Percentiles rank a stretch among this genome's conserved stretches.
Conservation (phyloP, 257 asterid genomes). For the Nicotiana undulata region DNA sequence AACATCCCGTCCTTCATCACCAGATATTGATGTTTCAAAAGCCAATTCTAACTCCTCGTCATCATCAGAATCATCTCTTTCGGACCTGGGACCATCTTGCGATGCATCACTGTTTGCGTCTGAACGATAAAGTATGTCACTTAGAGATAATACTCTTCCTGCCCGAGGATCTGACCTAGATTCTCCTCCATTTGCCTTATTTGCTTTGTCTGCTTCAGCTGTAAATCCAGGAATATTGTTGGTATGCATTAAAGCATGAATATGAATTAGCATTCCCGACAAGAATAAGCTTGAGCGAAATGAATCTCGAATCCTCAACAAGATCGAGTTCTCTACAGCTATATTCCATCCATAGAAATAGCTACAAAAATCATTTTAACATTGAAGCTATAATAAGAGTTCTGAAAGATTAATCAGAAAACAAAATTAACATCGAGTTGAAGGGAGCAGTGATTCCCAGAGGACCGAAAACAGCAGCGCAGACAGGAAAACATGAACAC, state of each 20-base stretch:
- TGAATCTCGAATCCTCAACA: slow-evolving; percentile 3
- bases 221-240: slow-evolving; percentile 19
- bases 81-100: slow-evolving; percentile 50
- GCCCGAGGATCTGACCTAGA: slow-evolving; percentile 44
- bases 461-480: neutral
- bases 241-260: slow-evolving; percentile 1
- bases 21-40: slow-evolving; percentile 60
- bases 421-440: neutral
- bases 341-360: neutral
- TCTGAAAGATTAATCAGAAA: neutral
- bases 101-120: slow-evolving; percentile 68
- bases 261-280: neutral
- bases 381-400: neutral
- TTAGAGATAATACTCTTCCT: slow-evolving; percentile 59
- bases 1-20: slow-evolving; percentile 49
- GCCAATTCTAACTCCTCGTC: slow-evolving; percentile 81
- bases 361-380: neutral
- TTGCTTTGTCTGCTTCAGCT: slow-evolving; percentile 72
- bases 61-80: slow-evolving; percentile 79
- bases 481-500: neutral
- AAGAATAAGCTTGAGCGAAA: neutral
- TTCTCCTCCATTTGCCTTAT: slow-evolving; percentile 43
- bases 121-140: slow-evolving; percentile 76
- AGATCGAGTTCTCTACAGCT: neutral
- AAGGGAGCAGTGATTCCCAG: neutral